These are phyloP conservation scores for Epichloe festucae DNA, from an alignment of 2,329 filamentous ascomycete genomes.

Conservation along the genomic window DNA sequence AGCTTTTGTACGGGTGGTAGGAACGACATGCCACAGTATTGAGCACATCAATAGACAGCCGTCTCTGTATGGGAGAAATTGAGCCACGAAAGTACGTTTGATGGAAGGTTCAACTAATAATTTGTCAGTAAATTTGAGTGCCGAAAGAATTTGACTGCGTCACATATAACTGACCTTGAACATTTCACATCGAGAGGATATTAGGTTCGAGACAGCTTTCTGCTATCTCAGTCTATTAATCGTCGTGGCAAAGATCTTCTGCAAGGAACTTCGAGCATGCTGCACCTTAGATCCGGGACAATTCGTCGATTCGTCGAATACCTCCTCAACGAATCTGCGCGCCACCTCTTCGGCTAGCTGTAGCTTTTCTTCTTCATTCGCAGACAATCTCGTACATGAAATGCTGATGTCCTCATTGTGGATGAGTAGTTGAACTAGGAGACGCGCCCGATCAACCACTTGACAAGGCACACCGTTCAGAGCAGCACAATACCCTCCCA, in stretches of 20 bases:
- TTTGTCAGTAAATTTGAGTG: not conserved
- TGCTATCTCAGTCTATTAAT: not conserved
- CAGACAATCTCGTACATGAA: conserved; percentile 55
- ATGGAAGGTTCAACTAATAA: not conserved
- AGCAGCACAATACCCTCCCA: conserved; percentile 67
- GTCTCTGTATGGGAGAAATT: no score
- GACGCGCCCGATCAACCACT: conserved; percentile 64
- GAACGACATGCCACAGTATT: no score
- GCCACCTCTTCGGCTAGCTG: conserved; percentile 50
- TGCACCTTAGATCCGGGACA: conserved; percentile 2
- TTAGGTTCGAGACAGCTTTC: not conserved
- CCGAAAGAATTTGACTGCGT: not conserved
- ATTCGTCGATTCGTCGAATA: conserved; percentile 7
- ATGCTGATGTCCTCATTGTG: conserved; percentile 65
- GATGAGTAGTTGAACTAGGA: conserved; percentile 53
- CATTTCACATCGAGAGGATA: not conserved
- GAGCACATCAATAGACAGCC: no score
- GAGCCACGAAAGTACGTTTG: no score
- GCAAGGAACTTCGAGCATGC: conserved; percentile 8
- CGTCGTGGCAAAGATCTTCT: not conserved
- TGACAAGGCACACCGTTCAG: conserved; percentile 68
- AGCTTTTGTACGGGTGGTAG: no score
- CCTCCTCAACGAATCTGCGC: conserved; percentile 38
- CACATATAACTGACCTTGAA: not conserved
- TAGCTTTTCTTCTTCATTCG: conserved; percentile 51